Evolutionary conservation across 2,329 filamentous ascomycete species (phyloP).

Genomic region (Stachybotrys chartarum): DNA sequence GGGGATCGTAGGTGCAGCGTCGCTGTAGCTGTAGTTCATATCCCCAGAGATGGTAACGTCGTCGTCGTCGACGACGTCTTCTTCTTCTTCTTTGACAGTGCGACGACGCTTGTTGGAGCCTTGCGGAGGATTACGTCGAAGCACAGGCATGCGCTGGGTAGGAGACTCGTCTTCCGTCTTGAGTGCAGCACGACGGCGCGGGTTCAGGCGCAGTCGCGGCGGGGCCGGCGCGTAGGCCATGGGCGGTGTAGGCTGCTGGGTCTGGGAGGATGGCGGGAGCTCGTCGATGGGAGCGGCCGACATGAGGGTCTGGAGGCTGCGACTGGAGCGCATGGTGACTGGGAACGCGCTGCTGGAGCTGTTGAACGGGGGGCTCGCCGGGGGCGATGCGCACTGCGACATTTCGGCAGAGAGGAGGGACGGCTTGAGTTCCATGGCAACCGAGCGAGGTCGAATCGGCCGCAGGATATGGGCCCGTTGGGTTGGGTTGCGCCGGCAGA

Average conservation of each 20-base stretch:
- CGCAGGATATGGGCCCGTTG: no score
- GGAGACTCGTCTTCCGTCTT: slow-evolving; percentile 20
- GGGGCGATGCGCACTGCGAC: slow-evolving; percentile 40
- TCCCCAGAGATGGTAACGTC: background rate
- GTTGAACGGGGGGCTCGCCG: slow-evolving; percentile 44
- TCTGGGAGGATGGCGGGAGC: slow-evolving; percentile 22
- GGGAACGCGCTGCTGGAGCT: slow-evolving; percentile 39
- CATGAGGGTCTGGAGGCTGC: slow-evolving; percentile 54
- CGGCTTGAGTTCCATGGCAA: slow-evolving; percentile 46
- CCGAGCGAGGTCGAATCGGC: slow-evolving; percentile 1
- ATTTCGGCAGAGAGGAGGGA: slow-evolving; percentile 52
- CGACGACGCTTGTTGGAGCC: slow-evolving; percentile 49
- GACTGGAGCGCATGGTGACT: slow-evolving; percentile 53
- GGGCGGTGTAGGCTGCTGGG: slow-evolving; percentile 48
- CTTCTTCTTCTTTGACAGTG: slow-evolving; percentile 36
- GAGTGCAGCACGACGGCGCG: slow-evolving; percentile 31
- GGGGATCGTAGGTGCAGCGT: slow-evolving; percentile 11
- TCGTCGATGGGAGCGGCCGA: slow-evolving; percentile 23
- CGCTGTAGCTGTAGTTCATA: slow-evolving; percentile 18
- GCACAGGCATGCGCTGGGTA: slow-evolving; percentile 37
- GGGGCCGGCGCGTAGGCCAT: slow-evolving; percentile 42
- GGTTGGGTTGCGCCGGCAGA: no score
- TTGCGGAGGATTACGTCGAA: slow-evolving; percentile 42
- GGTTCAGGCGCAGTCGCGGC: slow-evolving; percentile 43
- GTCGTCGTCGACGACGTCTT: slow-evolving; percentile 23